Conservation (phyloP, 768 basidiomycete species). For the Russula olivacea region DNA sequence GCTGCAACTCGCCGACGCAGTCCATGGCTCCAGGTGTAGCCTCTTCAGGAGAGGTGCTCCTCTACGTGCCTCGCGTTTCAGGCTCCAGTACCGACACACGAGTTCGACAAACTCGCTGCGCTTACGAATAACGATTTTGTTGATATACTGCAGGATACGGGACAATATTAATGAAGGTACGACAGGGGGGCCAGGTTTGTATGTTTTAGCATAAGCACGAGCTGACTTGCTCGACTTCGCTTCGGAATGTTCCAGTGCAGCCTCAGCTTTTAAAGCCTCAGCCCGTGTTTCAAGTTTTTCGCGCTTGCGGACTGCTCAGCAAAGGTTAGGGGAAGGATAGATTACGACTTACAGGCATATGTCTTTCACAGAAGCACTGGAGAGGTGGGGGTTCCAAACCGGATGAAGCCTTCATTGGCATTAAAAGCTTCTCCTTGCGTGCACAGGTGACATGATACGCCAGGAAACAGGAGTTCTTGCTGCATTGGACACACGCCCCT, state of each 20-base stretch:
- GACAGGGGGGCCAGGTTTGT: conserved; percentile 88
- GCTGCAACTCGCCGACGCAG: conserved; percentile 59
- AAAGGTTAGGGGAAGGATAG: not conserved
- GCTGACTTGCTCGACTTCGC: conserved; percentile 66
- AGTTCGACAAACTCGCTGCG: conserved; percentile 69
- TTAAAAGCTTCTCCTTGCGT: conserved; percentile 72
- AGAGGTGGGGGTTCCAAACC: conserved; percentile 69
- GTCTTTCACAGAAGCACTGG: conserved; percentile 82
- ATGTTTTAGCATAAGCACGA: conserved; percentile 85
- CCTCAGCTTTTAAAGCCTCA: conserved; percentile 51
- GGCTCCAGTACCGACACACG: conserved; percentile 92
- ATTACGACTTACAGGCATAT: conserved; percentile 60
- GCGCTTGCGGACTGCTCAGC: conserved; percentile 38
- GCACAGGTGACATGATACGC: conserved; percentile 97
- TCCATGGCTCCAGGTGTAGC: conserved; percentile 96
- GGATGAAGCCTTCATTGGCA: conserved; percentile 81
- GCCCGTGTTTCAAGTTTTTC: conserved; percentile 61
- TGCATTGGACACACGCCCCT: conserved; percentile 96
- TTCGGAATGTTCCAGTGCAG: conserved; percentile 37
- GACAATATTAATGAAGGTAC: conserved; percentile 83
- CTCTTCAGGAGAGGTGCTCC: conserved; percentile 93
- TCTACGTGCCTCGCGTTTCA: conserved; percentile 88
- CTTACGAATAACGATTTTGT: conserved; percentile 63
- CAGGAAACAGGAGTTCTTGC: conserved; percentile 80
- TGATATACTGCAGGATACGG: conserved; percentile 68